Conservation (phyloP, 78 protist species). For the slime mould (Dictyostelium discoideum) region DNA sequence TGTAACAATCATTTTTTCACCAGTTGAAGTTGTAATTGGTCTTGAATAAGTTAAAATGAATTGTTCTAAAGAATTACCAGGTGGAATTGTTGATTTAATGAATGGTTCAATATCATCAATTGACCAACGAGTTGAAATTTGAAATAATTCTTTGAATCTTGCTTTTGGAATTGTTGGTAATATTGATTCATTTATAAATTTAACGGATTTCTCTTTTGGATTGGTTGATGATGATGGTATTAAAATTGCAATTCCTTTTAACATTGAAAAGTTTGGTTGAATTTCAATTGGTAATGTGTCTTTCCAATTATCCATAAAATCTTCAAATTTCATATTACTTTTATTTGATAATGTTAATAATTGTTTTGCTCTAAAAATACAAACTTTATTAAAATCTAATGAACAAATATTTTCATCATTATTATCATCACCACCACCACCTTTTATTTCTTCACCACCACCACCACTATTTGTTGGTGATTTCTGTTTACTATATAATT, state of each 20-base stretch:
- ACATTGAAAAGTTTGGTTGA: constrained; percentile 28
- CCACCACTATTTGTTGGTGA: too few species aligned
- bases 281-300: constrained; percentile 36
- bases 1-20: constrained; percentile 18
- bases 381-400: constrained; percentile 5
- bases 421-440: neutral
- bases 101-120: constrained; percentile 39
- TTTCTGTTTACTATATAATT: neutral
- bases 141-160: constrained; percentile 31
- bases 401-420: neutral
- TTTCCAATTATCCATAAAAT: constrained; percentile 69
- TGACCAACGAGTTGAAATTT: constrained; percentile 40
- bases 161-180: constrained; percentile 46
- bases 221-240: neutral
- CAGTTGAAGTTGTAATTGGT: constrained; percentile 25
- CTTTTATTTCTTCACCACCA: too few species aligned
- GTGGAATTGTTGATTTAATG: constrained; percentile 43
- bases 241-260: constrained; percentile 42
- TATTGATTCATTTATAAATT: constrained; percentile 11
- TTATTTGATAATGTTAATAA: neutral
- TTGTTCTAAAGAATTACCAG: constrained; percentile 37
- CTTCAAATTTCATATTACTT: constrained; percentile 8
- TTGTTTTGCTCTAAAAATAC: constrained; percentile 60
- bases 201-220: neutral
- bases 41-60: constrained; percentile 55